A percentile compares a stretch with the other conserved stretches of the same genome.
phyloP scores from a whole-genome alignment of 768 basidiomycete species.

The Tylopilus plumbeoviolaceoides region DNA sequence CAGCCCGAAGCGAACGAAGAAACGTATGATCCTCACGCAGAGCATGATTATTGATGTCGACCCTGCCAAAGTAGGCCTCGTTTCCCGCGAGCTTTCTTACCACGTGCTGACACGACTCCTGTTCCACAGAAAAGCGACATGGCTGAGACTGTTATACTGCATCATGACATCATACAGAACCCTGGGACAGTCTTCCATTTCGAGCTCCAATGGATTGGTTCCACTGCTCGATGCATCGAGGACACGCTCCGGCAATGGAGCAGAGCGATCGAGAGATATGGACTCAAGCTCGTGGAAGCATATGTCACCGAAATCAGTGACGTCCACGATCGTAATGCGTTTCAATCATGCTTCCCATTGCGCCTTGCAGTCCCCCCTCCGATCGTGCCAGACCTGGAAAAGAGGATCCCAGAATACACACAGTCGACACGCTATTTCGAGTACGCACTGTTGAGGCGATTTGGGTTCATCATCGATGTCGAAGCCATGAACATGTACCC shows the following conservation, averaged over 20 bases:
- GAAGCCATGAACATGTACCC: conserved; percentile 78
- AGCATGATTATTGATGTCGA: conserved; percentile 91
- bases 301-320: conserved; percentile 91
- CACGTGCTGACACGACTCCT: conserved; percentile 7
- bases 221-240: conserved; percentile 88
- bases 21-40: conserved; percentile 74
- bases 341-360: conserved; percentile 87
- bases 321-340: conserved; percentile 79
- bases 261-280: conserved; percentile 80
- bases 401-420: conserved; percentile 62
- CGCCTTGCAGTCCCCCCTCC: conserved; percentile 76
- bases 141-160: conserved; percentile 83
- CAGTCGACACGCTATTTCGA: conserved; percentile 75
- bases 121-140: conserved; percentile 70
- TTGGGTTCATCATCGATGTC: conserved; percentile 80
- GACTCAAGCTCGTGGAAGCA: conserved; percentile 88
- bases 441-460: conserved; percentile 67
- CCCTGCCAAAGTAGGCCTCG: conserved; percentile 54
- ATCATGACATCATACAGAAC: conserved; percentile 95
- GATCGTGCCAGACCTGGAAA: conserved; percentile 58
- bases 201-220: conserved; percentile 95
- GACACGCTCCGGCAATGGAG: conserved; percentile 82
- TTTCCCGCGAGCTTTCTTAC: not conserved
- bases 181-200: conserved; percentile 94
- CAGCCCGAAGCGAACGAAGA: conserved; percentile 47